These are phyloP conservation scores for Peltaster fructicola DNA, from an alignment of 2,329 filamentous ascomycete species.

Conservation along the genomic window DNA sequence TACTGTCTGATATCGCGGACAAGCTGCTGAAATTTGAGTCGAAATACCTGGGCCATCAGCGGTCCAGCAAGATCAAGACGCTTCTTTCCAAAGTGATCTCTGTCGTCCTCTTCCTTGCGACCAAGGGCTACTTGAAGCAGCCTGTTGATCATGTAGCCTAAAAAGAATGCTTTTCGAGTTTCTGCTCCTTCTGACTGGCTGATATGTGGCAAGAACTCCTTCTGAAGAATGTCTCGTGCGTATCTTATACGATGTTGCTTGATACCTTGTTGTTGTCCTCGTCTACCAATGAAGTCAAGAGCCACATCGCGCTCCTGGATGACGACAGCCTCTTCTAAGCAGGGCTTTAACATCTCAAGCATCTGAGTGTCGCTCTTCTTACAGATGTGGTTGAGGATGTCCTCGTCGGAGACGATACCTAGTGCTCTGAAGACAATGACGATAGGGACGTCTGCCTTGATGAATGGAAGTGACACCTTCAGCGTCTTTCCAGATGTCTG, in stretches of 20 bases:
- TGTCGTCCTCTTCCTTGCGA: conserved; percentile 83
- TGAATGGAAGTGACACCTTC: conserved; percentile 78
- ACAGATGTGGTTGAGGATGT: conserved; percentile 95
- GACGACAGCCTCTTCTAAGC: conserved; percentile 89
- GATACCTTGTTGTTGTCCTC: conserved; percentile 58
- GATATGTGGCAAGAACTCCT: conserved; percentile 91
- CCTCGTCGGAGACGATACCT: conserved; percentile 90
- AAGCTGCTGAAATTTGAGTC: conserved; percentile 75
- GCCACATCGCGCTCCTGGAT: conserved; percentile 92
- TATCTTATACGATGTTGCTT: conserved; percentile 83
- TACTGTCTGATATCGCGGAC: conserved; percentile 83
- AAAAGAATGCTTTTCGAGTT: conserved; percentile 90
- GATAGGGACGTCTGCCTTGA: conserved; percentile 84
- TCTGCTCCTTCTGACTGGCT: conserved; percentile 89
- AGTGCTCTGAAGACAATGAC: conserved; percentile 90
- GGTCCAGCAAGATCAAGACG: conserved; percentile 88
- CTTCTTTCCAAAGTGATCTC: conserved; percentile 99
- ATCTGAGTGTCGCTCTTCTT: conserved; percentile 90
- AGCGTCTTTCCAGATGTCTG: conserved; percentile 69
- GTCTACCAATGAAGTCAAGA: conserved; percentile 86
- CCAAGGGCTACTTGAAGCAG: conserved; percentile 85
- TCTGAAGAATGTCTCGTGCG: conserved; percentile 86
- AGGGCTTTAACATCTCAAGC: conserved; percentile 93
- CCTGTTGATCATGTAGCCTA: conserved; percentile 97
- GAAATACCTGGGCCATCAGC: conserved; percentile 88